These are phyloP conservation scores for Ophiostoma himal-ulmi DNA, from an alignment of 2,329 filamentous ascomycete genomes.

Conservation along the genomic window DNA sequence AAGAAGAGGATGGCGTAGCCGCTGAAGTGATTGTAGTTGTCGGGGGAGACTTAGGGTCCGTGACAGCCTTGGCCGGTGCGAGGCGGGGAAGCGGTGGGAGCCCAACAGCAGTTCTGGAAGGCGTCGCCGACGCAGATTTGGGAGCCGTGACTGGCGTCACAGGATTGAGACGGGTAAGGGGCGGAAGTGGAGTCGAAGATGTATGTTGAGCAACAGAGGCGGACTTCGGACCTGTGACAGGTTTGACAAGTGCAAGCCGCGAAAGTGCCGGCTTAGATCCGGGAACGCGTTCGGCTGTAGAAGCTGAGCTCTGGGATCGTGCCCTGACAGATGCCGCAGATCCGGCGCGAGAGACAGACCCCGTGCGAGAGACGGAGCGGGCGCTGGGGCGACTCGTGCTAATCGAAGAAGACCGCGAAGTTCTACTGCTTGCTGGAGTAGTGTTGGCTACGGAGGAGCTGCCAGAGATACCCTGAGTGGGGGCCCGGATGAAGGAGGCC, in stretches of 20 bases:
- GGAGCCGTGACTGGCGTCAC: background rate
- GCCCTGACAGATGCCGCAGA: background rate
- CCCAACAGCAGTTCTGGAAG: too few species aligned
- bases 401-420: background rate
- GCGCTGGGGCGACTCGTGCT: background rate
- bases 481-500: background rate
- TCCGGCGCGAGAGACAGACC: background rate
- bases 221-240: background rate
- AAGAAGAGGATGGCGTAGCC: background rate
- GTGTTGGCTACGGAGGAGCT: background rate
- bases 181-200: background rate
- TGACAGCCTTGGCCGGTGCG: background rate
- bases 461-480: background rate
- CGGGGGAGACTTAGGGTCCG: background rate
- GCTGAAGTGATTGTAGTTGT: background rate
- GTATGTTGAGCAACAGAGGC: background rate
- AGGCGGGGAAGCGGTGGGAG: background rate
- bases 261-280: background rate
- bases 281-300: background rate
- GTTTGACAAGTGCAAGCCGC: background rate
- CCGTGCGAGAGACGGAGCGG: background rate
- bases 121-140: background rate
- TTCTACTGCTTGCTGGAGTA: background rate
- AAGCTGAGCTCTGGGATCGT: background rate
- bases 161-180: background rate